These are phyloP conservation scores for Talaromyces liani DNA, from an alignment of 495 filamentous ascomycete species.

Conservation along the genomic window DNA sequence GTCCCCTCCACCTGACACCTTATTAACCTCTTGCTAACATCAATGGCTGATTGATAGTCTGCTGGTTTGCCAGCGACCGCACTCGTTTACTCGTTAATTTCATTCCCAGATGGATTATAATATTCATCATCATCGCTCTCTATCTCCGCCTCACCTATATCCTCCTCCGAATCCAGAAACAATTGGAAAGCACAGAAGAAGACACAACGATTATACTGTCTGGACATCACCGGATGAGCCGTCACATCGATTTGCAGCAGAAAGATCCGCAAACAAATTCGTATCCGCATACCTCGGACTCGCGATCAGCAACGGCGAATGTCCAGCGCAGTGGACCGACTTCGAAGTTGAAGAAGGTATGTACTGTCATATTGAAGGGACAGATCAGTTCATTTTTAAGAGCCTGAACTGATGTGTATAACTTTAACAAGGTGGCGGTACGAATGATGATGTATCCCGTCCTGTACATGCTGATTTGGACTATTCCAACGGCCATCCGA, in stretches of 20 bases:
- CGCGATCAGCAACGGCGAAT: background rate
- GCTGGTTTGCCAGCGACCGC: constrained; percentile 4
- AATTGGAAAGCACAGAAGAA: background rate
- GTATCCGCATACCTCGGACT: background rate
- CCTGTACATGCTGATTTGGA: constrained; percentile 2
- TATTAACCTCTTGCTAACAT: background rate
- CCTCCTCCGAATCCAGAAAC: background rate
- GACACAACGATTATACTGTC: constrained; percentile 4
- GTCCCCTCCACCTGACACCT: background rate
- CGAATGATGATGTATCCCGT: constrained; percentile 7
- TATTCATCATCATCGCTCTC: constrained; percentile 1
- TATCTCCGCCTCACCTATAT: background rate
- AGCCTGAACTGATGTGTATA: background rate
- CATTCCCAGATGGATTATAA: constrained; percentile 6
- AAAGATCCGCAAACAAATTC: background rate
- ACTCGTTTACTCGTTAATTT: constrained; percentile 5
- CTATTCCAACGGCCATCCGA: background rate
- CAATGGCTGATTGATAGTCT: background rate
- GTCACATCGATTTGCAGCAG: background rate
- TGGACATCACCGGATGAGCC: background rate
- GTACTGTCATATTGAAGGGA: too few relatives aligned
- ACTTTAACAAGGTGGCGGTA: background rate
- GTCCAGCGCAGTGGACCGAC: background rate
- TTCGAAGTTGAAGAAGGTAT: constrained; percentile 3
- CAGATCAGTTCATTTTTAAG: too few relatives aligned